Conservation (phyloP, 2,329 filamentous ascomycete species). For the Ceratocystis ficicola region DNA sequence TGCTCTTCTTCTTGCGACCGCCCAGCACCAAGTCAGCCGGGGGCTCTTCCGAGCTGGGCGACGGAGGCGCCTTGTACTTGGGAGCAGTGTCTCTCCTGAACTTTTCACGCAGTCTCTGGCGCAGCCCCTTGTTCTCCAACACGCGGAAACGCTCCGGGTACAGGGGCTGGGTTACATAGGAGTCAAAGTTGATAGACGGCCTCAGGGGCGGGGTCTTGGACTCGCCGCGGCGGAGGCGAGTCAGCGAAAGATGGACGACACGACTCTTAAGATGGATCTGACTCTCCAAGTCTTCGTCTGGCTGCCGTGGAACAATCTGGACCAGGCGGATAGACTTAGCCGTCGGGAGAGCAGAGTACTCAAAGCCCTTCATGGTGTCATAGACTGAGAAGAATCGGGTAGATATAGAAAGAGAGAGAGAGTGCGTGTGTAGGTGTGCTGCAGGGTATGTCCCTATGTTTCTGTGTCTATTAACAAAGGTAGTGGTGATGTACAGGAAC, state of each 20-base stretch:
- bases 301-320: constrained; percentile 19
- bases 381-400: too few species aligned
- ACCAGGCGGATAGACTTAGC: constrained; percentile 22
- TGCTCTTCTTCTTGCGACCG: constrained; percentile 18
- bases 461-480: neutral
- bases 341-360: constrained; percentile 16
- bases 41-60: constrained; percentile 5
- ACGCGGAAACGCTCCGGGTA: constrained; percentile 19
- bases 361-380: constrained; percentile 14
- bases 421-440: neutral
- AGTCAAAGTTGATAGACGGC: constrained; percentile 20
- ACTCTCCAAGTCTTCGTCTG: constrained; percentile 14
- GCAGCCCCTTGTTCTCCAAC: constrained; percentile 20
- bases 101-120: constrained; percentile 20
- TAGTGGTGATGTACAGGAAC: neutral
- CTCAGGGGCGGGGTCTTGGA: constrained; percentile 15
- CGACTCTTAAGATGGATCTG: constrained; percentile 17
- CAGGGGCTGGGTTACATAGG: constrained; percentile 17
- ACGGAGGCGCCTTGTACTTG: neutral
- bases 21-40: constrained; percentile 19
- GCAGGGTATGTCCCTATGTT: neutral
- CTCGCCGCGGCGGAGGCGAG: constrained; percentile 20
- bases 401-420: neutral
- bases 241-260: constrained; percentile 19
- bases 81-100: constrained; percentile 16